Evolutionary conservation across 2,329 filamentous ascomycete species (phyloP), one percentile per base, ranked within the genome.

Genomic region (Diaporthe eres): DNA sequence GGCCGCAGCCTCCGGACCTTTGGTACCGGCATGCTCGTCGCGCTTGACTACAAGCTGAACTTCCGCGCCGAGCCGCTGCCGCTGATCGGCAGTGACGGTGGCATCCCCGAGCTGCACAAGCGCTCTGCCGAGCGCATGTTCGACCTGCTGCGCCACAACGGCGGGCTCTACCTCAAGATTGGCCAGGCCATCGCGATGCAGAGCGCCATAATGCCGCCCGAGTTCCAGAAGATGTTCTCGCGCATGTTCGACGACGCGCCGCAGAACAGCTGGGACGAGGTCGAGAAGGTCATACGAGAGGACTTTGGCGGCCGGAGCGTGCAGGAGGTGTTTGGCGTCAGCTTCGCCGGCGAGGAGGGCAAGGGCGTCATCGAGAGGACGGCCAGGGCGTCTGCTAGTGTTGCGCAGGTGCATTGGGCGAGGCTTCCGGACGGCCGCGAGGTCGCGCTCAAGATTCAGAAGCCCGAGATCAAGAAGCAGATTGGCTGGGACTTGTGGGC

Each of bases 131-230:
- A 95, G 85, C 90, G 94, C 37, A 86, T 98, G 51, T 98, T 95
- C 77, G 89, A 96, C 42, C 86, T 99, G 77, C 88, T 98, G 79
- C 90, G 94, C 37, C 87, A 91, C 74, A 99, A 99, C 88, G 96
- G 97, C 76, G 97, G 97, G 0, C 85, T 99, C 25, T 99, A 98
- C 82, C 88, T 98, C 82, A 99, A 99, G 89, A 98, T 99, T 75
- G 97, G 97, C 0, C 97, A 99, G 87, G 97, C 97, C 6, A 96
- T 99, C 79, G 97, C 96, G 19, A 98, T 98, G 97, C 97, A 99
- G 88, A 96, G 94, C 79, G 96, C 96, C 0, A 92, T 98, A 37
- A 86, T 99, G 77, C 97, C 97, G 37, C 94, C 96, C 0, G 95
- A 98, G 84, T 98, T 98, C 80, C 95, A 98, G 87, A 92, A 93